These are phyloP conservation scores for Ascomycota sp. DNA, from an alignment of 2,329 filamentous ascomycete species.

Conservation along the genomic window DNA sequence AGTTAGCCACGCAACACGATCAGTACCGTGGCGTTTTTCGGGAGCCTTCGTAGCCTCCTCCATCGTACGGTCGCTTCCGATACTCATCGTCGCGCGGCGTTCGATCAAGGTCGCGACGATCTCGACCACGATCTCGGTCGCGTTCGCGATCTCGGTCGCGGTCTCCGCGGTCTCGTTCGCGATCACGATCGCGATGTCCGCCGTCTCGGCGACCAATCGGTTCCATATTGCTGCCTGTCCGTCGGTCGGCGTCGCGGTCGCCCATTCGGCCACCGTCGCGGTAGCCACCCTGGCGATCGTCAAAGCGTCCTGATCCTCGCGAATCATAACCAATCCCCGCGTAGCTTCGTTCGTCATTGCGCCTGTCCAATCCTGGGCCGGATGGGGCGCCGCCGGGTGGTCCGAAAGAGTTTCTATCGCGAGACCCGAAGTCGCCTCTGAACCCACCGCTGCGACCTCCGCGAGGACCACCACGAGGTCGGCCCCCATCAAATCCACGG, in stretches of 20 bases:
- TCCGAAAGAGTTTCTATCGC: constrained; percentile 24
- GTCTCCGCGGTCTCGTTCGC: constrained; percentile 26
- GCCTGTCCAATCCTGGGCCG: constrained; percentile 29
- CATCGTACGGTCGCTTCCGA: constrained; percentile 52
- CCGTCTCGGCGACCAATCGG: constrained; percentile 48
- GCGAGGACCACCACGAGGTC: constrained; percentile 20
- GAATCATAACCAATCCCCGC: constrained; percentile 32
- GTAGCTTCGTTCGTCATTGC: constrained; percentile 17
- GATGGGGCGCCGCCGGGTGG: constrained; percentile 37
- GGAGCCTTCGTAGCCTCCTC: constrained; percentile 59
- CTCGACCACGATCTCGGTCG: constrained; percentile 10
- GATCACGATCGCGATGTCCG: constrained; percentile 26
- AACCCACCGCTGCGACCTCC: constrained; percentile 35
- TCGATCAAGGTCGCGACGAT: constrained; percentile 22
- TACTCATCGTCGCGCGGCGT: constrained; percentile 31
- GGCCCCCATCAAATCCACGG: constrained; percentile 18
- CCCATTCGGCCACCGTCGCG: constrained; percentile 21
- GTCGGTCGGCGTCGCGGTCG: constrained; percentile 16
- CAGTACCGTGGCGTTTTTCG: constrained; percentile 43
- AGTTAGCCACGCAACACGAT: constrained; percentile 3
- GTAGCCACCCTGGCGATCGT: constrained; percentile 32
- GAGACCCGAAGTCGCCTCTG: constrained; percentile 18
- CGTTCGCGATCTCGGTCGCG: constrained; percentile 17
- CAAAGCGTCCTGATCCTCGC: constrained; percentile 31
- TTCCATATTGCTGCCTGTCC: constrained; percentile 62